Base-by-base conservation (phyloP, 345 rosid species). In the Eutrema japonicum region DNA sequence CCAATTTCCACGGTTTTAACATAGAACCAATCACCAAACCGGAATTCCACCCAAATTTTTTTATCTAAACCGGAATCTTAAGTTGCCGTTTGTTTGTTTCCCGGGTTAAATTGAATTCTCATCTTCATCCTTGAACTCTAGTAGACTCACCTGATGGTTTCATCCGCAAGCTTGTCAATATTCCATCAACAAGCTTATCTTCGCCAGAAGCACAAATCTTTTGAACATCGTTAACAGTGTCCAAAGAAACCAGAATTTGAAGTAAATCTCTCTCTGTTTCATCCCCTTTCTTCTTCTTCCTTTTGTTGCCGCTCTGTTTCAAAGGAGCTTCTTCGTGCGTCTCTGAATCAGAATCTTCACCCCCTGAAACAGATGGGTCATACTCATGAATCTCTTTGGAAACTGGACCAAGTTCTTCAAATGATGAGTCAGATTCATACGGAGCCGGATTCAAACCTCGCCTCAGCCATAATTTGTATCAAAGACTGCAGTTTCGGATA, bases 381-480 rank as follows among this genome's bases (percentile, higher is more conserved):
- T 80, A 82, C 37, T 79, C 78, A 26, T 66, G 76, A 61, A 5
- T 38, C n/a, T 43, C 7, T 41, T 41, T 77, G 8, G 82, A 55
- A 69, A 84, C 75, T 46, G 96, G 91, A 60, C 96, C 92, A 55
- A 89, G 81, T 74, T 91, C 93, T 8, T 87, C 88, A 75, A 95
- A 85, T 6, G 74, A 18, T 41, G 90, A 81, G 48, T 85, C 89
- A 22, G 81, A 78, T 49, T 80, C 84, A 64, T 77, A 57, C 54
- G 29, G 61, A 54, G 55, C 64, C 57, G 46, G 81, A 82, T 64
- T 83, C 89, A 36, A 87, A 42, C 62, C 74, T 81, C 22, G 85
- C 83, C 35, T 94, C 96, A 2, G 88, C 87, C 72, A 89, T 74
- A 42, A 40, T 79, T 79, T 81, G 73, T 58, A 93, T 64, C 37